Percentiles rank a stretch among this genome's conserved stretches.
Evolutionary conservation across 768 basidiomycete genomes (phyloP).

Genomic region (Tricholoma bakamatsutake): DNA sequence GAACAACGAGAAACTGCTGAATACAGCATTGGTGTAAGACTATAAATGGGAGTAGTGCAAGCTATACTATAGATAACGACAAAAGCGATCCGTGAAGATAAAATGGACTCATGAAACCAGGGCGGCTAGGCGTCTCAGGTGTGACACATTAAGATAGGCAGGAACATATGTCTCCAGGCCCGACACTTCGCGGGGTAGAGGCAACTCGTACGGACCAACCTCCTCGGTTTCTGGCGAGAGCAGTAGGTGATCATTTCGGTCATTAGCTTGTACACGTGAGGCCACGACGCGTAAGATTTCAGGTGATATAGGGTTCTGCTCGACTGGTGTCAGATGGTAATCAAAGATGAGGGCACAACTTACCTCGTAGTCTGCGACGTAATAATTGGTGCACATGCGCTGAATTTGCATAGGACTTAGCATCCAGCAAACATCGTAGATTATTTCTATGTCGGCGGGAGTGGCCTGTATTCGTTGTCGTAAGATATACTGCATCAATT

Average conservation of each 20-base stretch:
- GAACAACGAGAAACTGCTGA: conserved; percentile 21
- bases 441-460: conserved; percentile 94
- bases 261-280: conserved; percentile 91
- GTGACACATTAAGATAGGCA: conserved; percentile 85
- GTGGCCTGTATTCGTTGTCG: conserved; percentile 55
- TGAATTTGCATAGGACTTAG: conserved; percentile 98
- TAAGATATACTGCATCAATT: neutral
- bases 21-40: conserved; percentile 33
- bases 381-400: conserved; percentile 98
- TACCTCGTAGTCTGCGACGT: conserved; percentile 98
- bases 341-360: neutral
- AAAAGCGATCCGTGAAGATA: conserved; percentile 13
- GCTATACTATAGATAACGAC: conserved; percentile 39
- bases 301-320: conserved; percentile 89
- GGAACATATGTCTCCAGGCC: conserved; percentile 96
- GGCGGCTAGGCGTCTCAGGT: conserved; percentile 82
- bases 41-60: conserved; percentile 35
- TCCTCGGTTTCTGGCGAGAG: conserved; percentile 96
- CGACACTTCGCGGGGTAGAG: conserved; percentile 89
- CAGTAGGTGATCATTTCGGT: conserved; percentile 94
- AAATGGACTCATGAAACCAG: conserved; percentile 58
- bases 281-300: conserved; percentile 97
- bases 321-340: conserved; percentile 4
- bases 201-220: conserved; percentile 92
- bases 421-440: conserved; percentile 99